Conservation (phyloP, 352 stramenopile genomes). For the Globisporangium solare region DNA sequence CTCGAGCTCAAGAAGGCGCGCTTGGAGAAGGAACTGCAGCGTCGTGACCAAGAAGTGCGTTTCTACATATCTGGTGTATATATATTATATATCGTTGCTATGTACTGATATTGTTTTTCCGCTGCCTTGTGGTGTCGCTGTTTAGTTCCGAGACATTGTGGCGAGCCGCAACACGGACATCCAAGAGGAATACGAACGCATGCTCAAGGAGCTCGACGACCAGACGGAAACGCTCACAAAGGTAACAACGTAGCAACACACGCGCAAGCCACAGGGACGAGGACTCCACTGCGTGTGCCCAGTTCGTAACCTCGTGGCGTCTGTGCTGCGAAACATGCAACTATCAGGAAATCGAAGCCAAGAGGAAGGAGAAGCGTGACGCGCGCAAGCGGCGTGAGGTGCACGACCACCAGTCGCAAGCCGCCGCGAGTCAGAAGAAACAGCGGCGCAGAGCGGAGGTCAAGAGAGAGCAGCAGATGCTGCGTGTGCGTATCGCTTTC, state of each 20-base stretch:
- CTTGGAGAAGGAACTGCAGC: constrained; percentile 60
- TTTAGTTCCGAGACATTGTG: constrained; percentile 55
- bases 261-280: neutral
- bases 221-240: constrained; percentile 37
- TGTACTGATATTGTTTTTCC: too few species aligned
- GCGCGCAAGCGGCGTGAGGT: constrained; percentile 9
- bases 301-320: too few species aligned
- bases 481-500: constrained; percentile 1
- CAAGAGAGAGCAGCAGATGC: constrained; percentile 8
- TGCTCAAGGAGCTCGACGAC: constrained; percentile 71
- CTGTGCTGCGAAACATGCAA: too few species aligned
- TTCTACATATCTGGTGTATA: neutral
- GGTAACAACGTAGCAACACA: neutral
- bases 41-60: constrained; percentile 37
- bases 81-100: too few species aligned
- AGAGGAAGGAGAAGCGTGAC: constrained; percentile 10
- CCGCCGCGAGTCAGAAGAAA: constrained; percentile 27
- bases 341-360: constrained; percentile 42
- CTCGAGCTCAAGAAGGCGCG: constrained; percentile 59
- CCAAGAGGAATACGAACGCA: constrained; percentile 69
- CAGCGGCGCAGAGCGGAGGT: neutral
- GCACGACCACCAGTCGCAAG: constrained; percentile 5
- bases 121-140: too few species aligned
- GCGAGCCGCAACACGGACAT: constrained; percentile 70
- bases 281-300: too few species aligned